Evolutionary conservation across 257 asterid species (phyloP).

Genomic region (Primulina eburnea): DNA sequence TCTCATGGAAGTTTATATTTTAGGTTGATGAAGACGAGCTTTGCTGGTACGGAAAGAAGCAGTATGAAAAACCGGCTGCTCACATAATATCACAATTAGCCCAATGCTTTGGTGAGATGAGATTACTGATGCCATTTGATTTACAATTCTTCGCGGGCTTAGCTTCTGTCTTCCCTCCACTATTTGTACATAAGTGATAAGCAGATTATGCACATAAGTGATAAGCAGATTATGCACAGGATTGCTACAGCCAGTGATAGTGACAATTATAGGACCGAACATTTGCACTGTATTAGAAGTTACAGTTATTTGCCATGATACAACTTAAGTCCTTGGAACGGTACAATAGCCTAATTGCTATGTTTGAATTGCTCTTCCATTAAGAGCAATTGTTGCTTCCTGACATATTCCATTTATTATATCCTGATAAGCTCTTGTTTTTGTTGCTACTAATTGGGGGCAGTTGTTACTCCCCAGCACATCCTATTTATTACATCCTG

Average conservation of each 20-base stretch:
- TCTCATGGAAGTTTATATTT: conserved; percentile 32
- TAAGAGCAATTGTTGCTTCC: neutral
- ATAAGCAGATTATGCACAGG: neutral
- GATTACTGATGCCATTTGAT: conserved; percentile 23
- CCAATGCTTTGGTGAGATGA: conserved; percentile 83
- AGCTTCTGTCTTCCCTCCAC: neutral
- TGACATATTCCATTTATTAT: neutral
- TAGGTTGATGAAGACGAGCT: conserved; percentile 87
- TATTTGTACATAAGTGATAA: neutral
- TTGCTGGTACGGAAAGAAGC: conserved; percentile 54
- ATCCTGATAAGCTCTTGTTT: neutral
- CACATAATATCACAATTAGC: conserved; percentile 74
- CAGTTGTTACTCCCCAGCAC: neutral
- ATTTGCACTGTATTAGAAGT: too few relatives aligned
- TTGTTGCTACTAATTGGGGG: neutral
- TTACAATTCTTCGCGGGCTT: conserved; percentile 5
- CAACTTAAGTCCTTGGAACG: neutral
- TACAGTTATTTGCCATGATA: neutral
- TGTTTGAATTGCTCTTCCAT: neutral
- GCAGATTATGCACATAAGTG: neutral
- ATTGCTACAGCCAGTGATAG: neutral
- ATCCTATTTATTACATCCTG: conserved; percentile 5
- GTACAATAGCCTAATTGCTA: neutral
- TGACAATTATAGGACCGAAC: neutral
- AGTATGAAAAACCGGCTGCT: conserved; percentile 53